A percentile compares a stretch with the other conserved stretches of the same genome.
phyloP scores from a whole-genome alignment of 352 stramenopile species.

The Halophytophthora polymorphica region DNA sequence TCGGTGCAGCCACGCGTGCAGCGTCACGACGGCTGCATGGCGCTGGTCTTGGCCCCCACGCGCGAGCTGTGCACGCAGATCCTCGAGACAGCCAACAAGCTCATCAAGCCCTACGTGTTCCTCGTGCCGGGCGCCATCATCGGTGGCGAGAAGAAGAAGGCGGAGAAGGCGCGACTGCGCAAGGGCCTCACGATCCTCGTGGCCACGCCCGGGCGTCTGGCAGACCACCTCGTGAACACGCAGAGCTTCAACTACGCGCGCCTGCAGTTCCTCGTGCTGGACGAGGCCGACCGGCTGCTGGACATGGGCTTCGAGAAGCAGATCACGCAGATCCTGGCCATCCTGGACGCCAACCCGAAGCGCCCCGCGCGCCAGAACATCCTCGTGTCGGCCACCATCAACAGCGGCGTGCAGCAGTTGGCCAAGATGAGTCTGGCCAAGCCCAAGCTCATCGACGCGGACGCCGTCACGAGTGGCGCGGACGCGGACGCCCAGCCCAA shows the following conservation, averaged over 20 bases:
- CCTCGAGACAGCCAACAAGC: slow-evolving; percentile 92
- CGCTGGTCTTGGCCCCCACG: slow-evolving; percentile 93
- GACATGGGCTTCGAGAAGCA: slow-evolving; percentile 99
- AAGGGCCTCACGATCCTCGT: slow-evolving; percentile 97
- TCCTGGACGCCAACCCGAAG: slow-evolving; percentile 91
- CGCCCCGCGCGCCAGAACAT: slow-evolving; percentile 78
- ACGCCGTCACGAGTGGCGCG: slow-evolving; percentile 31
- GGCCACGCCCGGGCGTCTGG: slow-evolving; percentile 95
- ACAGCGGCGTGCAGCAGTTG: slow-evolving; percentile 78
- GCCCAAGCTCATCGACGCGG: slow-evolving; percentile 74
- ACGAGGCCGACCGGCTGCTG: slow-evolving; percentile 99
- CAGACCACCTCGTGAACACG: slow-evolving; percentile 96
- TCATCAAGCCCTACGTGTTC: slow-evolving; percentile 92
- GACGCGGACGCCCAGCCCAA: slow-evolving; percentile 8
- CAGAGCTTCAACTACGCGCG: slow-evolving; percentile 86
- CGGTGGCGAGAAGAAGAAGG: slow-evolving; percentile 92
- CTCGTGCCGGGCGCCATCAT: slow-evolving; percentile 89
- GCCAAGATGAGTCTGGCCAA: slow-evolving; percentile 81
- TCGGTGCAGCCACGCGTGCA: slow-evolving; percentile 62
- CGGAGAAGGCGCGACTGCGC: slow-evolving; percentile 81
- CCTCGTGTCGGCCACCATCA: slow-evolving; percentile 87
- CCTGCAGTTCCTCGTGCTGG: slow-evolving; percentile 95
- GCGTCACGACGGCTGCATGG: slow-evolving; percentile 84
- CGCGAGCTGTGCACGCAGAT: slow-evolving; percentile 96
- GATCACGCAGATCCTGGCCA: slow-evolving; percentile 96